Evolutionary conservation across 1,284 basidiomycete species (phyloP), one percentile per base, ranked within the genome.

Genomic region (Agaricales sp.): DNA sequence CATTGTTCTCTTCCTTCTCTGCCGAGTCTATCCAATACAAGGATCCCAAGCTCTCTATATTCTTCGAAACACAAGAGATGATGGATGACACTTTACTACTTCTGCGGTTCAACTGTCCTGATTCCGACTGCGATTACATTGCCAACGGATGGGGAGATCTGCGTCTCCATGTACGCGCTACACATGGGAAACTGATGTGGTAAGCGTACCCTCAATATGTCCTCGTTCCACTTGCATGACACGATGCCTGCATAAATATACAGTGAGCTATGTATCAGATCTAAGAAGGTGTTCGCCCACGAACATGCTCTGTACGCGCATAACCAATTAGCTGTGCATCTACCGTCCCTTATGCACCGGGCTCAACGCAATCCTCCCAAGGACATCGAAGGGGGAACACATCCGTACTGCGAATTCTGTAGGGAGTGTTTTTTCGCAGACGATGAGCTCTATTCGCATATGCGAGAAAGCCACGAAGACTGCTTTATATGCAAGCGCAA

Each of bases 261-360:
- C 54, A 92, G 91, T 60, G 90, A 93, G 58, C 64, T 99, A 2
- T 99, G 96, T 62, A 83, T 94, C 51, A 76, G 82, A 37, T 76
- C 79, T 66, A 93, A 98, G 68, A 97, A 96, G 58, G 88, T 98
- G 45, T 99, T 99, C 67, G 75, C 91, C 0, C 94, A 99, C 64
- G 95, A 99, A 64, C 96, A 98, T 62, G 78, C 83, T 0, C 65
- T 97, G 16, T 97, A 95, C 62, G 75, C 83, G 1, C 74, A 78
- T 1, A 70, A 78, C 59, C 61, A 86, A 55, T 73, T 98, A 1
- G 71, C 78, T 3, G 57, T 79, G 0, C 95, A 99, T 65, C 71
- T 95, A 22, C 92, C 91, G 0, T 88, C 87, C 0, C 71, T 83
- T 58, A 64, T 75, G 19, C 70, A 74, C 46, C 68, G 82, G 23